These are phyloP conservation scores for Kluyveromyces lactis DNA, from an alignment of 805 yeast species.

Conservation along the genomic window DNA sequence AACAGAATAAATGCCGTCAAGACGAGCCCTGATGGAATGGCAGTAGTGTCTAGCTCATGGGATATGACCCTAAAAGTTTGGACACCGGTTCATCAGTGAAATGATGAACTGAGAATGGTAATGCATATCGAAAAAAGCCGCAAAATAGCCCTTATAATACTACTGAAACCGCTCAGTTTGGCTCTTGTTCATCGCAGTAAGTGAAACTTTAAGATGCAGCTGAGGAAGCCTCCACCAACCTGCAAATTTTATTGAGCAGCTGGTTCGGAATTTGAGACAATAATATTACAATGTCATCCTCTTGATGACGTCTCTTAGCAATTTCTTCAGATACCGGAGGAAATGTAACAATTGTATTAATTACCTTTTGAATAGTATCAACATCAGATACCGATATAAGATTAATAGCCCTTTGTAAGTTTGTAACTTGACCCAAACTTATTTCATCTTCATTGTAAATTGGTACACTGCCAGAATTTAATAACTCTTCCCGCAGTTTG, in stretches of 20 bases:
- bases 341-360: constrained; percentile 17
- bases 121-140: too few species aligned
- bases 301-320: constrained; percentile 11
- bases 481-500: constrained; percentile 52
- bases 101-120: not conserved
- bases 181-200: too few species aligned
- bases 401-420: constrained; percentile 15
- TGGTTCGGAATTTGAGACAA: constrained; percentile 22
- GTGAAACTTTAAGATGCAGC: not conserved
- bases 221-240: not conserved
- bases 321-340: constrained; percentile 19
- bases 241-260: constrained; percentile 10
- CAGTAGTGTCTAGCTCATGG: constrained; percentile 74
- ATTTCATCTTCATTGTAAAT: constrained; percentile 34
- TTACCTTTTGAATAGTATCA: constrained; percentile 19
- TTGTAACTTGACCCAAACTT: constrained; percentile 24
- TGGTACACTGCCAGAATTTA: constrained; percentile 72
- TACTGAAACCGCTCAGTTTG: not conserved
- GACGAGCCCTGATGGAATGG: constrained; percentile 67
- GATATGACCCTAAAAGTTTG: constrained; percentile 66
- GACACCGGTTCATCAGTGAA: constrained; percentile 33
- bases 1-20: constrained; percentile 55
- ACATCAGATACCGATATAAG: constrained; percentile 15
- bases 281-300: constrained; percentile 16
- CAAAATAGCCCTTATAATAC: too few species aligned